Evolutionary conservation across 2,329 filamentous ascomycete species (phyloP).

Genomic region (Bipolaris victoriae): DNA sequence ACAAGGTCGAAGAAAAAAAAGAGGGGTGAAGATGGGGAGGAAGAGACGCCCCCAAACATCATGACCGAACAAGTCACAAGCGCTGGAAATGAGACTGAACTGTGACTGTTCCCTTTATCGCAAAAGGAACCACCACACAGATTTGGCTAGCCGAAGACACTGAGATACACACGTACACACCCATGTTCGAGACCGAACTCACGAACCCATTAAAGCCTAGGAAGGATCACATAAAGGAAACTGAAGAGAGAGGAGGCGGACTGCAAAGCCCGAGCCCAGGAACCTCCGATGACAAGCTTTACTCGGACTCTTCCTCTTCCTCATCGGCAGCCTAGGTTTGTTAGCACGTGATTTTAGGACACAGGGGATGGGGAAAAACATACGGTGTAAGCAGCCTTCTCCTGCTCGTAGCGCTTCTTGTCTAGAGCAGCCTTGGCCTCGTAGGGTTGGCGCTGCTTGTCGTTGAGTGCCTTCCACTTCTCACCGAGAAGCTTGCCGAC

Average conservation of each 20-base stretch:
- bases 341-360: slow-evolving; percentile 18
- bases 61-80: slow-evolving; percentile 30
- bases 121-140: slow-evolving; percentile 28
- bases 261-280: slow-evolving; percentile 12
- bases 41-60: slow-evolving; percentile 42
- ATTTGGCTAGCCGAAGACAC: slow-evolving; percentile 29
- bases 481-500: slow-evolving; percentile 98
- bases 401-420: slow-evolving; percentile 99
- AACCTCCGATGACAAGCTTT: slow-evolving; percentile 37
- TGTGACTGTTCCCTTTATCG: slow-evolving; percentile 29
- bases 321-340: slow-evolving; percentile 38
- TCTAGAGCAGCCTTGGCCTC: slow-evolving; percentile 95
- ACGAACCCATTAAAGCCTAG: slow-evolving; percentile 33
- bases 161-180: neutral
- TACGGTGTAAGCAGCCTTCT: slow-evolving; percentile 78
- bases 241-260: slow-evolving; percentile 20
- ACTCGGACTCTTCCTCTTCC: slow-evolving; percentile 52
- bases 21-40: neutral
- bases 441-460: slow-evolving; percentile 91
- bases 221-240: slow-evolving; percentile 32
- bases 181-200: slow-evolving; percentile 26
- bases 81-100: slow-evolving; percentile 32
- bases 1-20: slow-evolving; percentile 22
- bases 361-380: neutral
- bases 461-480: slow-evolving; percentile 95